phyloP scores from a whole-genome alignment of 306 rosid species.

The Corylus heterophylla region DNA sequence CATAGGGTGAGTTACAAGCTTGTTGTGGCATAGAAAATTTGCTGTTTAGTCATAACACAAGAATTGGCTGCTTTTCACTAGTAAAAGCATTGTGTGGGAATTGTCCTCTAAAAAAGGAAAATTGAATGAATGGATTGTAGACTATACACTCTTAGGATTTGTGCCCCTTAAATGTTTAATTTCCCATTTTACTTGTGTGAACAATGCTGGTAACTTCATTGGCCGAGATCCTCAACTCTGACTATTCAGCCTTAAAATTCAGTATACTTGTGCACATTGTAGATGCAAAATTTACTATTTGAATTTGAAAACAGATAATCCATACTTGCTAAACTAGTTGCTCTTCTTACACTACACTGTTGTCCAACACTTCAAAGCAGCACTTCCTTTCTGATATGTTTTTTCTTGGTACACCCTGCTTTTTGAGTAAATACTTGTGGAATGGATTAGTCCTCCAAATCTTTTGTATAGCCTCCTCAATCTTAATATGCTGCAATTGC shows the following conservation, averaged over 20 bases:
- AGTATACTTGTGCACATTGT: neutral
- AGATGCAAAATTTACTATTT: neutral
- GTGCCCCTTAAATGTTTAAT: neutral
- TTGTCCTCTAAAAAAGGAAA: too few relatives aligned
- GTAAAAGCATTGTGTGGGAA: too few relatives aligned
- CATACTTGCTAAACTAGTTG: slow-evolving; percentile 1
- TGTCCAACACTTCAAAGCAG: neutral
- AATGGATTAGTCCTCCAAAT: neutral
- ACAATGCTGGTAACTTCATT: neutral
- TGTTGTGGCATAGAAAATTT: neutral
- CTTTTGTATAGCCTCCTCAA: neutral
- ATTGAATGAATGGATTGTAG: too few relatives aligned
- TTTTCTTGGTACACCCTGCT: neutral
- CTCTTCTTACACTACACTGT: neutral
- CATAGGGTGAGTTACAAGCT: neutral
- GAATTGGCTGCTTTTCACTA: neutral
- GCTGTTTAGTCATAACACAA: neutral
- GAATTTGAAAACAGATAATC: neutral
- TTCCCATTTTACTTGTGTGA: neutral
- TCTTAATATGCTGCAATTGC: neutral
- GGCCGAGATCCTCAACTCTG: neutral
- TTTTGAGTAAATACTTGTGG: neutral
- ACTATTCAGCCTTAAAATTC: neutral
- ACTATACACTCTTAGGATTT: too few relatives aligned
- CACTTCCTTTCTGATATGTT: neutral